phyloP scores from a whole-genome alignment of 768 basidiomycete genomes.

The Lentinula guzmanii region DNA sequence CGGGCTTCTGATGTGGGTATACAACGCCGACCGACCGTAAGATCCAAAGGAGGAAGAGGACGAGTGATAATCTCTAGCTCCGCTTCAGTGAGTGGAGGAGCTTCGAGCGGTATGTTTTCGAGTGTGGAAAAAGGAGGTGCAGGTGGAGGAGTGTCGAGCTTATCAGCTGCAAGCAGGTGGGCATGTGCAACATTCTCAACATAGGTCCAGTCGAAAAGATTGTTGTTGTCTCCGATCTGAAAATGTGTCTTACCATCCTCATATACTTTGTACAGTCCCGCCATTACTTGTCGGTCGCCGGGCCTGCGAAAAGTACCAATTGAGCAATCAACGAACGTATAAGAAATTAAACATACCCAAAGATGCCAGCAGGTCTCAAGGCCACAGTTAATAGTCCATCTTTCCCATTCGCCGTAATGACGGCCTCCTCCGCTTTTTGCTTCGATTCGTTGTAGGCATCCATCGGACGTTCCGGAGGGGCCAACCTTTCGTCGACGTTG shows the following conservation, averaged over 20 bases:
- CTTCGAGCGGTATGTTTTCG: slow-evolving; percentile 25
- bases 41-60: slow-evolving; percentile 55
- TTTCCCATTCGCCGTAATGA: slow-evolving; percentile 83
- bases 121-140: slow-evolving; percentile 30
- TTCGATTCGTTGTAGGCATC: slow-evolving; percentile 96
- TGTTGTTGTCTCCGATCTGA: slow-evolving; percentile 91
- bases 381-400: slow-evolving; percentile 84
- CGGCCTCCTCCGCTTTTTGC: slow-evolving; percentile 77
- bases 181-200: slow-evolving; percentile 94
- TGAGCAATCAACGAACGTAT: neutral
- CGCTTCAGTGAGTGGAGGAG: slow-evolving; percentile 32
- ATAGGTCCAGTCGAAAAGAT: slow-evolving; percentile 95
- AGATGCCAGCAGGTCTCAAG: slow-evolving; percentile 89
- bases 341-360: slow-evolving; percentile 56
- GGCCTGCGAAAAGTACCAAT: slow-evolving; percentile 43
- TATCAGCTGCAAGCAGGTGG: slow-evolving; percentile 91
- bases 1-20: slow-evolving; percentile 78
- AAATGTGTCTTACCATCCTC: slow-evolving; percentile 80
- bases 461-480: slow-evolving; percentile 64
- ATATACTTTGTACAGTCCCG: slow-evolving; percentile 75
- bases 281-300: slow-evolving; percentile 83
- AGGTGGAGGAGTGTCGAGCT: slow-evolving; percentile 52
- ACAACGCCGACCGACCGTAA: slow-evolving; percentile 58
- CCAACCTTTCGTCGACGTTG: slow-evolving; percentile 83
- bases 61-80: slow-evolving; percentile 38